Conservation (phyloP, 2,329 filamentous ascomycete genomes). For the Aspergillus pseudonomiae region DNA sequence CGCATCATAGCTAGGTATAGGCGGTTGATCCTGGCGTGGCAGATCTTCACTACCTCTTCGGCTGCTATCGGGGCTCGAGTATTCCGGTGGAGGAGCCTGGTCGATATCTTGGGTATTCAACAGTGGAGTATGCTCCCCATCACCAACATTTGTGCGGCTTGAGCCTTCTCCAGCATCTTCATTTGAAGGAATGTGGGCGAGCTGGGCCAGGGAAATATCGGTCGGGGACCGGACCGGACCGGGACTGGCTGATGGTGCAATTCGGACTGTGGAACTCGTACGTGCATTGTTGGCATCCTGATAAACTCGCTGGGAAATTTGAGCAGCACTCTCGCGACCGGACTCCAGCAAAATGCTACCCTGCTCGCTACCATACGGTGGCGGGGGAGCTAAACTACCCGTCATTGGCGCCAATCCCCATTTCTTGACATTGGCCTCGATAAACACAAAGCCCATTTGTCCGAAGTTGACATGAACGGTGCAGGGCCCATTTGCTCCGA, state of each 20-base stretch:
- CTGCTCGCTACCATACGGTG: constrained; percentile 95
- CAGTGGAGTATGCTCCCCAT: constrained; percentile 26
- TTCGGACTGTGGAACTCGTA: constrained; percentile 77
- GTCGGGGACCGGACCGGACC: constrained; percentile 89
- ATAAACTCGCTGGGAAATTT: constrained; percentile 43
- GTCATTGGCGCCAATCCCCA: constrained; percentile 97
- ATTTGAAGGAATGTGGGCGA: constrained; percentile 70
- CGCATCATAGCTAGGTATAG: constrained; percentile 82
- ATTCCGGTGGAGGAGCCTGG: constrained; percentile 46
- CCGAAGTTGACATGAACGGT: constrained; percentile 96
- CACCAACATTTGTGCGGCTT: constrained; percentile 49
- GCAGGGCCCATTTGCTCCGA: constrained; percentile 94
- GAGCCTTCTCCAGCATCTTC: constrained; percentile 74
- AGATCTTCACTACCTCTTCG: constrained; percentile 58
- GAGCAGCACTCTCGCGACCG: constrained; percentile 62
- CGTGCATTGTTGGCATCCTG: constrained; percentile 69
- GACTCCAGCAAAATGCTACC: constrained; percentile 93
- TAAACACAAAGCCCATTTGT: constrained; percentile 97
- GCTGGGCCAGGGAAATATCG: constrained; percentile 89
- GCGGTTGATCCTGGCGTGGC: constrained; percentile 61
- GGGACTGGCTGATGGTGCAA: constrained; percentile 75
- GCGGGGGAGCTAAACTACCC: constrained; percentile 89
- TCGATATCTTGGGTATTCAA: constrained; percentile 35
- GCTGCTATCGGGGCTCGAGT: constrained; percentile 60
- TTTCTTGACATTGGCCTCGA: constrained; percentile 99